Evolutionary conservation across 2,329 filamentous ascomycete genomes (phyloP).

Genomic region (Paraconiothyrium brasiliense): DNA sequence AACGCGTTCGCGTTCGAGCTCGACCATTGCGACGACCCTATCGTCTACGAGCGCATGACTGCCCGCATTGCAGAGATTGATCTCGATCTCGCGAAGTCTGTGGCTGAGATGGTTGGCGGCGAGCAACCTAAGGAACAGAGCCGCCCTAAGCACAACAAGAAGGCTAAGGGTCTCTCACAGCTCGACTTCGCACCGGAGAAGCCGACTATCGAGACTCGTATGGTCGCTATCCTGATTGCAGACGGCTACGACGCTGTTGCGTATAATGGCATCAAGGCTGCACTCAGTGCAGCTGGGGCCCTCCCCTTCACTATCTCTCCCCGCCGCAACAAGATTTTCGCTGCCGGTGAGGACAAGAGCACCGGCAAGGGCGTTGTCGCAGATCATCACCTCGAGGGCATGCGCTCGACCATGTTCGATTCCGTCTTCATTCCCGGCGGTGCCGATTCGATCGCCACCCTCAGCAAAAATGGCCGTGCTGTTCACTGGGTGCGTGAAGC

Average conservation of each 20-base stretch:
- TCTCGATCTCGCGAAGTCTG: conserved; percentile 71
- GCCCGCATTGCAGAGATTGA: conserved; percentile 77
- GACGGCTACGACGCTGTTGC: conserved; percentile 77
- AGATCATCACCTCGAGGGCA: conserved; percentile 81
- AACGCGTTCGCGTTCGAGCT: conserved; percentile 74
- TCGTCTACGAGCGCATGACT: conserved; percentile 77
- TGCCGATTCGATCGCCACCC: conserved; percentile 66
- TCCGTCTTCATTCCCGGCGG: conserved; percentile 81
- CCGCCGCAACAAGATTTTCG: conserved; percentile 71
- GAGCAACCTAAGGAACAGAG: conserved; percentile 63
- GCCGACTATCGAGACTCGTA: conserved; percentile 75
- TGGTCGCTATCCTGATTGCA: conserved; percentile 78
- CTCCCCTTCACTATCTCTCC: conserved; percentile 78
- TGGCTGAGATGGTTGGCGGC: conserved; percentile 76
- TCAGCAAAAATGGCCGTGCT: conserved; percentile 75
- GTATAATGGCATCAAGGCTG: conserved; percentile 72
- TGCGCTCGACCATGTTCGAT: conserved; percentile 84
- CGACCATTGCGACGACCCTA: conserved; percentile 81
- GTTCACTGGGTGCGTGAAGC: conserved; percentile 81
- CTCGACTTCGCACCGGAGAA: conserved; percentile 70
- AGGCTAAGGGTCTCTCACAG: conserved; percentile 73
- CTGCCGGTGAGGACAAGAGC: conserved; percentile 65
- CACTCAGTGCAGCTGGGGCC: conserved; percentile 69
- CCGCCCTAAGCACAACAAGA: conserved; percentile 72
- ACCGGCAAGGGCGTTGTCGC: conserved; percentile 67